These are phyloP conservation scores for Yamadazyma nakazawae DNA, from an alignment of 805 yeast genomes.

Conservation along the genomic window DNA sequence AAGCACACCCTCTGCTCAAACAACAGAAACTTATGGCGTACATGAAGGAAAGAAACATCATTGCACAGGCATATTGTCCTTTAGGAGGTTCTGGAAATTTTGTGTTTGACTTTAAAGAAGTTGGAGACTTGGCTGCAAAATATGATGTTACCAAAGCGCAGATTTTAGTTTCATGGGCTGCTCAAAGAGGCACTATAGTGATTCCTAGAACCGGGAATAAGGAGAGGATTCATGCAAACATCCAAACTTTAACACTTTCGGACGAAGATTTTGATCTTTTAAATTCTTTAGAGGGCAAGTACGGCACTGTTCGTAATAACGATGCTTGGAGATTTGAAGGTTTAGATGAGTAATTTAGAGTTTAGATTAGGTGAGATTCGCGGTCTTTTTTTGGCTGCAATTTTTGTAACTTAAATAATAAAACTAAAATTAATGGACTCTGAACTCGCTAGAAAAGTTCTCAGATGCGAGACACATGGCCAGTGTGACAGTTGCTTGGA, in stretches of 20 bases:
- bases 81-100: slow-evolving; percentile 82
- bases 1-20: slow-evolving; percentile 84
- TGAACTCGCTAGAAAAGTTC: not conserved
- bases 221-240: slow-evolving; percentile 59
- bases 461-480: not conserved
- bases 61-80: slow-evolving; percentile 74
- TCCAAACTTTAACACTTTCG: slow-evolving; percentile 35
- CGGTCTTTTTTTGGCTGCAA: not conserved
- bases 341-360: not conserved
- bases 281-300: slow-evolving; percentile 6
- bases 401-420: no score
- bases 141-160: slow-evolving; percentile 59
- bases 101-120: slow-evolving; percentile 53
- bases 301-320: slow-evolving; percentile 11
- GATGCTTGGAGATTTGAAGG: slow-evolving; percentile 9
- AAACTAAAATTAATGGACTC: not conserved
- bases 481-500: not conserved
- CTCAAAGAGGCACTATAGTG: slow-evolving; percentile 70
- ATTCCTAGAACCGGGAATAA: slow-evolving; percentile 77
- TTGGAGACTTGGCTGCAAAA: slow-evolving; percentile 53
- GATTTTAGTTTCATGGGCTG: slow-evolving; percentile 78
- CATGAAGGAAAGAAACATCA: slow-evolving; percentile 53
- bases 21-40: slow-evolving; percentile 62
- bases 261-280: slow-evolving; percentile 27
- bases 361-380: not conserved